These are phyloP conservation scores for Zoysia matrella DNA, from an alignment of 202 grass and related monocot species.

Conservation along the genomic window DNA sequence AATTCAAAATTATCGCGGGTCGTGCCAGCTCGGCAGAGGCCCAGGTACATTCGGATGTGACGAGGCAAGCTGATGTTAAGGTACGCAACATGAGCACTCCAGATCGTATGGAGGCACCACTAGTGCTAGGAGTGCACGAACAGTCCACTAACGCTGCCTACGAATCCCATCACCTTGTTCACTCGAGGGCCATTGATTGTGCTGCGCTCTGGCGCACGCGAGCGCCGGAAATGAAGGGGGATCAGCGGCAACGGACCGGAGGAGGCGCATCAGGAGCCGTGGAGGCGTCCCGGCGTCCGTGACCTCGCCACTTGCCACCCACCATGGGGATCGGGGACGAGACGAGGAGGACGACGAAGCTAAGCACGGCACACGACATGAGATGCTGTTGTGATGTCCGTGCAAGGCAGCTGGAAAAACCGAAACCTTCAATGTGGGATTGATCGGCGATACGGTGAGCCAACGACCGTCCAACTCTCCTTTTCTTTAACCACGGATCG, in stretches of 20 bases:
- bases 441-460: neutral
- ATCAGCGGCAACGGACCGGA: neutral
- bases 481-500: neutral
- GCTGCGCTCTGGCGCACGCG: neutral
- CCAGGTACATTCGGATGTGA: constrained; percentile 23
- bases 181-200: constrained; percentile 5
- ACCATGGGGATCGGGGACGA: too few relatives aligned
- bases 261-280: too few relatives aligned
- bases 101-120: neutral
- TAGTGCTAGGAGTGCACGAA: neutral
- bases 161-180: neutral
- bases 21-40: neutral
- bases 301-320: neutral
- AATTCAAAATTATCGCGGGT: too few relatives aligned
- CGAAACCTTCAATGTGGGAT: neutral
- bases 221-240: constrained; percentile 23
- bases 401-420: neutral
- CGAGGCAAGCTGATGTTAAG: constrained; percentile 24
- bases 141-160: neutral
- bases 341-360: neutral
- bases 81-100: neutral
- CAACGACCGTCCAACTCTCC: neutral
- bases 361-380: too few relatives aligned
- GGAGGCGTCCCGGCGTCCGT: neutral
- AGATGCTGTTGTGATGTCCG: neutral